Evolutionary conservation across 768 basidiomycete species (phyloP), one percentile per base, ranked within the genome.

Genomic region (Mycena filopes): DNA sequence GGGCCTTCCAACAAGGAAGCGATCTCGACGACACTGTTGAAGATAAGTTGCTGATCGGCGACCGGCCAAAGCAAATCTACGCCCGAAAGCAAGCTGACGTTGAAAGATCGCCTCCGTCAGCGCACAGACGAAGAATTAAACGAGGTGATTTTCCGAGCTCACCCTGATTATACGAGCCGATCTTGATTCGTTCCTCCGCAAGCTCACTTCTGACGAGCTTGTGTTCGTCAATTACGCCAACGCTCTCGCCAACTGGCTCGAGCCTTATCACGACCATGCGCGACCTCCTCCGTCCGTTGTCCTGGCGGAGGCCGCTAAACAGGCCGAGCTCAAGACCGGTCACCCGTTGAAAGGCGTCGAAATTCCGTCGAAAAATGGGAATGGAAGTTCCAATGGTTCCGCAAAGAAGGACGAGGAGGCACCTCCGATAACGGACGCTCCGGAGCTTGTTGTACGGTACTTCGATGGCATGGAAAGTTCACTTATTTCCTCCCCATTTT

Each of bases 21-120:
- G 92, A 95, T 70, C 79, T 94, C 46, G 90, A 94, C 71, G 90
- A 93, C 66, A 87, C 83, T 1, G 90, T 92, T 0, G 92, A 94
- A 75, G 92, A 93, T 70, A 94, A 92, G 71, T 81, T 94, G 13
- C 81, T 94, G 43, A 89, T 93, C 61, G 91, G 93, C 26, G 93
- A 94, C 77, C 84, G 91, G 26, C 91, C 91, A 3, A 93, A 90
- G 73, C 87, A 86, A 69, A n/a, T 86, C 79, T 21, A 81, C 84
- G 47, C 79, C 84, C 0, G 82, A 86, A 46, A 81, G 80, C 21
- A 82, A 82, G 48, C 67, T 85, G 25, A 82, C 89, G 13, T 71
- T 93, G 42, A 81, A 77, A 42, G 86, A 92, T 55, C 88, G 93
- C 51, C 80, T 94, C 3, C 73, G 81, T 11, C 72, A 81, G 58